Conservation (phyloP, 345 rosid genomes). For the Carallia brachiata region DNA sequence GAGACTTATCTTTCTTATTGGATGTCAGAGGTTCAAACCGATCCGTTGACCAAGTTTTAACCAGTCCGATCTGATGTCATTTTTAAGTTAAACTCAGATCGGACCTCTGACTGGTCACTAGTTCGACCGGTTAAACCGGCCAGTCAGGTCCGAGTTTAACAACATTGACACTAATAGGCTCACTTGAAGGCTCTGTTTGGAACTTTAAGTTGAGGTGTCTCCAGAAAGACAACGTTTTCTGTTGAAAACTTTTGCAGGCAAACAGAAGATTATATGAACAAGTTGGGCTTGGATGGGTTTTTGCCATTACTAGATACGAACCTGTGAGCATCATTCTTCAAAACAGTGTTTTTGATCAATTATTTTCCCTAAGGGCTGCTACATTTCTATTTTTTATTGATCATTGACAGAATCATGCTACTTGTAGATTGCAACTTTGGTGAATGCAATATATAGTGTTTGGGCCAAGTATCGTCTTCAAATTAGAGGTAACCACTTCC, state of each 20-base stretch:
- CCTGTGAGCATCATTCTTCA: slow-evolving; percentile 47
- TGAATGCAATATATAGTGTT: slow-evolving; percentile 66
- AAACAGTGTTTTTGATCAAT: not conserved
- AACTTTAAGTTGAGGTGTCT: not conserved
- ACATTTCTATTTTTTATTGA: not conserved
- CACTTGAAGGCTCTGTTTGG: no score
- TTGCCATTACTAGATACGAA: slow-evolving; percentile 75
- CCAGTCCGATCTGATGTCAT: no score
- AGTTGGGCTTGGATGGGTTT: slow-evolving; percentile 93
- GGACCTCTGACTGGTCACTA: no score
- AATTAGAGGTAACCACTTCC: slow-evolving; percentile 50
- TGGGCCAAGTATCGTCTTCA: slow-evolving; percentile 93
- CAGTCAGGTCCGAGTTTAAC: no score
- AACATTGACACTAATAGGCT: no score
- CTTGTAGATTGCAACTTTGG: slow-evolving; percentile 63
- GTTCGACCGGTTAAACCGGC: no score
- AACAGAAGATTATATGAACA: slow-evolving; percentile 72
- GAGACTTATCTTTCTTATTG: no score
- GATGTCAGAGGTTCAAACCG: no score
- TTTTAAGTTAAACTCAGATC: no score
- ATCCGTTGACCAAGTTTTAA: no score
- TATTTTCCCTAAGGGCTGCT: not conserved
- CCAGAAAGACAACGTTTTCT: not conserved
- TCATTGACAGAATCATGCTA: not conserved
- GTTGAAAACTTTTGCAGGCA: slow-evolving; percentile 52